A percentile compares a stretch with the other conserved stretches of the same genome.
Evolutionary conservation across 2,329 filamentous ascomycete genomes (phyloP).

Genomic region (Iodosphaeria phyllophila): DNA sequence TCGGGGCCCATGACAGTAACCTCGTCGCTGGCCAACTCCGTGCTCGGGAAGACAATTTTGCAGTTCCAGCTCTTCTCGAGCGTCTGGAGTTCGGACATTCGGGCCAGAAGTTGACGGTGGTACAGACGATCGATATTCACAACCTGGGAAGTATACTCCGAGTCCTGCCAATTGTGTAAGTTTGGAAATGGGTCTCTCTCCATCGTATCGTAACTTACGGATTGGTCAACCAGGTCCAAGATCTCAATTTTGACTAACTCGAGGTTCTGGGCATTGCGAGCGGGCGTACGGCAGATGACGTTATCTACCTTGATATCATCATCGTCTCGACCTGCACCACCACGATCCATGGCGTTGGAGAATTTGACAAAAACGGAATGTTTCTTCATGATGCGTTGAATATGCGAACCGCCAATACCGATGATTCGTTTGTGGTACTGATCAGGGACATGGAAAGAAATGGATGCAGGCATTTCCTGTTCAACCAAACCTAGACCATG

Average conservation of each 20-base stretch:
- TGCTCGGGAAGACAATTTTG: constrained; percentile 96
- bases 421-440: constrained; percentile 99
- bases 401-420: constrained; percentile 93
- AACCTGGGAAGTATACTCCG: constrained; percentile 87
- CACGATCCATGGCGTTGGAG: constrained; percentile 96
- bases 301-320: constrained; percentile 98
- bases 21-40: constrained; percentile 89
- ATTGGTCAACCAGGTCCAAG: constrained; percentile 97
- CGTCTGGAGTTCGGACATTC: constrained; percentile 77
- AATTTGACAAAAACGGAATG: constrained; percentile 99
- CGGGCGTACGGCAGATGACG: constrained; percentile 93
- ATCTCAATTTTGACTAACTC: constrained; percentile 98
- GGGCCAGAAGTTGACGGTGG: constrained; percentile 80
- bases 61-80: constrained; percentile 99
- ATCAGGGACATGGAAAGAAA: constrained; percentile 96
- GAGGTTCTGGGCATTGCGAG: constrained; percentile 88
- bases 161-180: constrained; percentile 39
- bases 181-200: background rate
- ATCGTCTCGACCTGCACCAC: constrained; percentile 78
- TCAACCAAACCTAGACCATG: constrained; percentile 84
- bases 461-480: constrained; percentile 97
- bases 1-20: constrained; percentile 92
- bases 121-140: constrained; percentile 90
- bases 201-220: constrained; percentile 29
- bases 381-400: constrained; percentile 99